Evolutionary conservation across 495 filamentous ascomycete species (phyloP), one percentile per base, ranked within the genome.

Genomic region (Penicillium cataractarum): DNA sequence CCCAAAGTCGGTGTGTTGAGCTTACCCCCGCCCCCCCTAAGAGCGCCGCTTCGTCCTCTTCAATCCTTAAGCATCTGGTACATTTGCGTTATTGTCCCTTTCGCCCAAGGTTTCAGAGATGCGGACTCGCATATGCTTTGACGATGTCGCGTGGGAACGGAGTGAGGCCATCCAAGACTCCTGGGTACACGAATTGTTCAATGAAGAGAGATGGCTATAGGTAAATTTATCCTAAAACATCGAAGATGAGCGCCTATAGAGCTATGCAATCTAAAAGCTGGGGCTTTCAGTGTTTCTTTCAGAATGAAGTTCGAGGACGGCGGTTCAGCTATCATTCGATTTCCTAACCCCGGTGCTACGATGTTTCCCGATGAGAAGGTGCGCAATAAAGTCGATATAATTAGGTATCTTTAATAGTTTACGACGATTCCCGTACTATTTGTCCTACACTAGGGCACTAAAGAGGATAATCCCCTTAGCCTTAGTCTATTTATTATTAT

Each of bases 331-430:
- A 57, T 64, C n/a, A 67, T 71, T 26, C 54, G 68, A 40, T 58
- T 71, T 31, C 61, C 62, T 4, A 42, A 61, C 6, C 63, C 59
- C 21, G 65, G 65, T 12, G 57, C 52, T 46, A 55, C 67, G 4
- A 61, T 70, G 33, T 76, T 77, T 59, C 67, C 72, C 7, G 70
- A 74, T 29, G 78, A 82, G 63, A 81, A 80, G 57, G 60, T 74
- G 19, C 55, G 60, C 17, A 71, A 68, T 48, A 79, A 84, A 60
- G 77, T 76, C 22, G 73, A 73, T 26, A 72, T 75, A 10, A 77
- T 81, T 71, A 69, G 72, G 6, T 82, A 68, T 60, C 55, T 44
- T 83, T 56, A 58, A 15, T 63, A 73, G 22, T 64, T 75, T 26
- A 81, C 78, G 6, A 72, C 68, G 6, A 76, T 80, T 10, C 73